These are phyloP conservation scores for Zopfia rhizophila DNA, from an alignment of 2,329 filamentous ascomycete genomes.

Conservation along the genomic window DNA sequence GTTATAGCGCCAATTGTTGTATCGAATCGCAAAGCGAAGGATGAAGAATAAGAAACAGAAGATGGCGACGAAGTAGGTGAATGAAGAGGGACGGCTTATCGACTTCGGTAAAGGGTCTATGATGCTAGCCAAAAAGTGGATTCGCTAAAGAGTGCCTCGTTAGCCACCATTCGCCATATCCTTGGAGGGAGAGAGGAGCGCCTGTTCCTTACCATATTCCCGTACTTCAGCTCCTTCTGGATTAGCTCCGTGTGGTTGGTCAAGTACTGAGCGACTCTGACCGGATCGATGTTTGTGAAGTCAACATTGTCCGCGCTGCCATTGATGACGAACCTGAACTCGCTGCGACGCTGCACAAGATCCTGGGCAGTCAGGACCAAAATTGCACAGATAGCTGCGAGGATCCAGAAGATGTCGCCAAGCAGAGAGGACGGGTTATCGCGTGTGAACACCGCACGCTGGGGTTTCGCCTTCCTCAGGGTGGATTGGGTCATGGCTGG, in stretches of 20 bases:
- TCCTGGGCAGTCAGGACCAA: constrained; percentile 1
- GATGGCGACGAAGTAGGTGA: not conserved
- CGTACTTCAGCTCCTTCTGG: constrained; percentile 1
- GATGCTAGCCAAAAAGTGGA: constrained; percentile 7
- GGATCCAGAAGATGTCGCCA: constrained; percentile 6
- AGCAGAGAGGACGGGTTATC: constrained; percentile 1
- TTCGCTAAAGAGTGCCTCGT: constrained; percentile 4
- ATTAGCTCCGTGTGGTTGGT: not conserved
- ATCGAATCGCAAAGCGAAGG: constrained; percentile 5
- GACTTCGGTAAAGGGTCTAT: constrained; percentile 8
- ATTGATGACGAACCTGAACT: not conserved
- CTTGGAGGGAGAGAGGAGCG: no score
- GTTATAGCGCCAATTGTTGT: constrained; percentile 15
- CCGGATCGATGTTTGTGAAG: constrained; percentile 2
- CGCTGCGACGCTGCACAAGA: constrained; percentile 4
- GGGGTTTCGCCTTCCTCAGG: no score
- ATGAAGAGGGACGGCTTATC: not conserved
- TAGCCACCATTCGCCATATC: no score
- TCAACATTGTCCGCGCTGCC: constrained; percentile 2
- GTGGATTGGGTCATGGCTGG: no score
- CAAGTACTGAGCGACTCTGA: not conserved
- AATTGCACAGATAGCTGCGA: not conserved
- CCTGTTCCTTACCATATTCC: constrained; percentile 6
- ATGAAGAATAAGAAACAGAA: constrained; percentile 1
- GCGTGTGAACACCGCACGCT: no score